Base-by-base conservation (phyloP, 768 basidiomycete genomes). In the Lenzites betulinus region DNA sequence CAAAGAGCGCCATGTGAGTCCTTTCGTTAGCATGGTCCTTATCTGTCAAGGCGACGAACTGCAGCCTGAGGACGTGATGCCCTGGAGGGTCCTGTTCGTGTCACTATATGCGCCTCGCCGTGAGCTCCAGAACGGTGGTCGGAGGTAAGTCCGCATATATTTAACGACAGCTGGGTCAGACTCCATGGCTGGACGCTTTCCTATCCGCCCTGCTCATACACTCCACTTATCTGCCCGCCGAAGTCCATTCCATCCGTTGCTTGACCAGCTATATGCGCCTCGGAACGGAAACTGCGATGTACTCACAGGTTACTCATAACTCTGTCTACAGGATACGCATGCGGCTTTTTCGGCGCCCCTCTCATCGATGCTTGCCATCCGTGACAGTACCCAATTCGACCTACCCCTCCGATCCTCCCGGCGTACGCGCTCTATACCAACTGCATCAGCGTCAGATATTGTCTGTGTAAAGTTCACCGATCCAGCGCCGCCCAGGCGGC, bases 1-100 rank as follows among this genome's bases (percentile, higher is more conserved):
- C 65, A 84, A 80, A 66, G 77, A 81, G 25, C 77, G 80, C 28
- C 71, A 78, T 60, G 89, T 88, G 66, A 54, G 80, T 75, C 33
- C 35, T 23, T 51, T 6, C 20, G 1, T 23, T 25, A 15, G 11
- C 18, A 11, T 33, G 30, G 30, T 33, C 11, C 6, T 33, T 33
- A 5, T 47, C 26, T 38, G 20, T 25, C 30, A 33, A 33, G 30
- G 30, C 30, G 30, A 33, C 11, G 6, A 11, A 33, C 30, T 33
- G 30, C 30, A 33, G 11, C 30, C 11, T 33, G 30, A 4, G 30
- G 30, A 11, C 30, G 30, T 33, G 30, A 33, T 11, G 30, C 30
- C 11, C 30, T 33, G 6, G 30, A 5, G 30, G 30, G 11, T 33
- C 11, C 30, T 11, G 30, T 4, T 11, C 11, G 30, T 33, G 15